Evolutionary conservation across 352 stramenopile genomes (phyloP), one percentile per base, ranked within the genome.

Genomic region (Phytophthora palmivora): DNA sequence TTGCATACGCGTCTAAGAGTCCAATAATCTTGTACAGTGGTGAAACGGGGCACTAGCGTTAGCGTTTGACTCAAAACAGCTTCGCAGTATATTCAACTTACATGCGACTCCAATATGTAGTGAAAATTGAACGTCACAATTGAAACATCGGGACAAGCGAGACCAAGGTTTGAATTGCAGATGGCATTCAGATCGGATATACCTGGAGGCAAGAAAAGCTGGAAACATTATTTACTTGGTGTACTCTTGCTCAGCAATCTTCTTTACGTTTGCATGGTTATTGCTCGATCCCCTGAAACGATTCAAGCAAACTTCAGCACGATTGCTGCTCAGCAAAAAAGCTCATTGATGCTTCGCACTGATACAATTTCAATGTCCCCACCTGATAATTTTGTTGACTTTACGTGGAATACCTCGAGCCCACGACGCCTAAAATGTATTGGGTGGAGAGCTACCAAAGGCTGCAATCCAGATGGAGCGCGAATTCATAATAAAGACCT

Each of bases 401-500:
- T 63, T 6, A 16, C 22, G 15, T 38, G 4, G 2, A 45, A 57
- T 32, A 19, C 34, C 4, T 55, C 45, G 15, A 42, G 10, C 2
- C 7, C 21, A n/a, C 58, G 58, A 2, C 37, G 32, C 0, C 26
- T 88, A 38, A 54, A 72, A 32, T 92, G 83, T 19, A n/a, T 92
- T 8, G 81, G 73, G 2, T 92, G 83, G 83, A 81, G 75, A 43
- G 68, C 78, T 24, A 88, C 81, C 1, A 39, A 39, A 3, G 52
- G 38, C 19, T 92, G 83, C 28, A 70, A 58, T 37, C 73, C 77
- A 14, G 59, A 67, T 16, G 80, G 78, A 41, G n/a, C 28, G 28
- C 77, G 77, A 2, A 52, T 72, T 4, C 79, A 75, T 0, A 24
- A 70, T 18, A 30, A 77, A 4, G 83, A 92, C 58, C 55, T 71